Evolutionary conservation across 176 grass and related monocot genomes (phyloP).

Genomic region (Avena eriantha): DNA sequence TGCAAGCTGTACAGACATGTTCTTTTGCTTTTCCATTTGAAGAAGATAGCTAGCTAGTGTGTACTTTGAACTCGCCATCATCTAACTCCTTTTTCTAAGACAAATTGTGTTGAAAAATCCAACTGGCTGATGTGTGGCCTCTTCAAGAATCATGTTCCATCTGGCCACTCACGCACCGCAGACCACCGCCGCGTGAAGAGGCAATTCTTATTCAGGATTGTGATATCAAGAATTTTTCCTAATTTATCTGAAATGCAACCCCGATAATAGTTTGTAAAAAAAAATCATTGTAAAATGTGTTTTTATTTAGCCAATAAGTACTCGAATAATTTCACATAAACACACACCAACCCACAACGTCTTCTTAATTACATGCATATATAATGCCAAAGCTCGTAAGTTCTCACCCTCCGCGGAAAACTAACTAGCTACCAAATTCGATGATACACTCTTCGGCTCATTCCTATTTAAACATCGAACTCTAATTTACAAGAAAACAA

Average conservation of each 20-base stretch:
- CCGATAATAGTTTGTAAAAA: too few species aligned
- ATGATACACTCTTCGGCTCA: not conserved
- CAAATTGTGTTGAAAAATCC: slow-evolving; percentile 10
- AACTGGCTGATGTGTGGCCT: slow-evolving; percentile 2
- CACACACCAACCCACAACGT: not conserved
- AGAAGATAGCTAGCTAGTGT: not conserved
- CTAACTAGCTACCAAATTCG: not conserved
- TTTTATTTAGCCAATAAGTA: too few species aligned
- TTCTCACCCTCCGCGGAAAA: not conserved
- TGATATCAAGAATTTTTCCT: not conserved
- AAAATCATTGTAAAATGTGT: too few species aligned
- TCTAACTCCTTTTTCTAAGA: slow-evolving; percentile 21
- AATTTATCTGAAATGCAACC: not conserved
- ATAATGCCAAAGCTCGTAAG: not conserved
- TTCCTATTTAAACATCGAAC: not conserved
- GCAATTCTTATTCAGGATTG: not conserved
- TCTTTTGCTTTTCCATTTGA: not conserved
- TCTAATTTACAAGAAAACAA: not conserved
- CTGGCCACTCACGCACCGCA: not conserved
- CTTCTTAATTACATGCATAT: not conserved
- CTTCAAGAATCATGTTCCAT: not conserved
- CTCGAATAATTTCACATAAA: not conserved
- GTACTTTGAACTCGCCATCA: not conserved
- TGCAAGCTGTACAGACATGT: slow-evolving; percentile 1
- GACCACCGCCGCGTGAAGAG: not conserved